Evolutionary conservation across 2,329 filamentous ascomycete species (phyloP).

Genomic region (Waltergamsia citrina): DNA sequence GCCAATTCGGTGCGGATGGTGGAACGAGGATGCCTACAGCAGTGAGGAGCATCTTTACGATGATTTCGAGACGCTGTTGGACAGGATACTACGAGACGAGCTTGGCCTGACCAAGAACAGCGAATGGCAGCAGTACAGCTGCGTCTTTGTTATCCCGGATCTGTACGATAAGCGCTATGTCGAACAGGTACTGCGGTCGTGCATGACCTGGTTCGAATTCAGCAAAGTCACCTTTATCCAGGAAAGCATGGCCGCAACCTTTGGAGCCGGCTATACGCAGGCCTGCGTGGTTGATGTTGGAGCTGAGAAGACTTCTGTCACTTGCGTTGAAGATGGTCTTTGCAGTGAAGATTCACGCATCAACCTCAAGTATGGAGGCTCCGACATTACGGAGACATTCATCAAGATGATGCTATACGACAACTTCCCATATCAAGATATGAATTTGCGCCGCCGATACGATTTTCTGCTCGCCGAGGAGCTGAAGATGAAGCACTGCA

Average conservation of each 20-base stretch:
- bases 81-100: conserved; percentile 79
- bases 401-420: conserved; percentile 97
- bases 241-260: conserved; percentile 89
- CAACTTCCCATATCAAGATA: conserved; percentile 89
- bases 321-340: conserved; percentile 94
- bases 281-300: conserved; percentile 95
- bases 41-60: conserved; percentile 73
- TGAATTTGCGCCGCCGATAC: conserved; percentile 82
- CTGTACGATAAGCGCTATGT: conserved; percentile 94
- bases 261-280: conserved; percentile 88
- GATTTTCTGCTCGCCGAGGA: conserved; percentile 93
- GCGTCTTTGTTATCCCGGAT: conserved; percentile 94
- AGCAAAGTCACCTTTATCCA: conserved; percentile 87
- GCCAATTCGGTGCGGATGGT: conserved; percentile 78
- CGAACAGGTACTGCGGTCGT: conserved; percentile 71
- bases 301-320: conserved; percentile 93
- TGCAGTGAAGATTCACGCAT: conserved; percentile 89
- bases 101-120: conserved; percentile 68
- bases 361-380: conserved; percentile 89
- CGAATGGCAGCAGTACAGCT: conserved; percentile 85
- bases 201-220: conserved; percentile 86
- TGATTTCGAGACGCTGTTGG: conserved; percentile 79
- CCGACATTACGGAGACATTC: conserved; percentile 88
- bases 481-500: conserved; percentile 87
- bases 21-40: conserved; percentile 83